Conservation (phyloP, 192 early-diverging fungal species). For the Coemansia brasiliensis region DNA sequence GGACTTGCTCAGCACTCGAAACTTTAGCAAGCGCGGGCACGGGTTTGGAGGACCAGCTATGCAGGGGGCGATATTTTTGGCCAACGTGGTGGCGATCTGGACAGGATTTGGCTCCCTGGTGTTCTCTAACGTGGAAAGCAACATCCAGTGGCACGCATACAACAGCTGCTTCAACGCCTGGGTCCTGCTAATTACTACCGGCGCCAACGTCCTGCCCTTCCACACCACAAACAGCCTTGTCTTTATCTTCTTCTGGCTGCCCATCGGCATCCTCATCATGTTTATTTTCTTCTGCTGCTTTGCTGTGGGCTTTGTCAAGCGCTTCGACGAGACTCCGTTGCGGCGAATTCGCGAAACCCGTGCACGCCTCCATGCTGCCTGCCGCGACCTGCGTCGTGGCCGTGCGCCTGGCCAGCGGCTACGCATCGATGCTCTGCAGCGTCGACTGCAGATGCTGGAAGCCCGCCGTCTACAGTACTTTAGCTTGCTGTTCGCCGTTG, state of each 20-base stretch:
- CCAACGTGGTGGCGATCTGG: slow-evolving; percentile 54
- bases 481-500: slow-evolving; percentile 25
- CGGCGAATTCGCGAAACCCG: slow-evolving; percentile 42
- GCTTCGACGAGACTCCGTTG: slow-evolving; percentile 50
- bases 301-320: slow-evolving; percentile 39
- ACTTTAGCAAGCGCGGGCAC: slow-evolving; percentile 47
- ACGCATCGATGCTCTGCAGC: slow-evolving; percentile 27
- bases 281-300: slow-evolving; percentile 51
- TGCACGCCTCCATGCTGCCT: slow-evolving; percentile 24
- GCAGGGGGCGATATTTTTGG: slow-evolving; percentile 44
- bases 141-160: slow-evolving; percentile 42
- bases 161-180: slow-evolving; percentile 54
- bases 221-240: slow-evolving; percentile 44
- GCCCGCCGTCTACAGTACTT: slow-evolving; percentile 39
- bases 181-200: slow-evolving; percentile 45
- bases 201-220: slow-evolving; percentile 29
- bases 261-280: slow-evolving; percentile 52
- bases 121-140: slow-evolving; percentile 40
- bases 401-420: not conserved
- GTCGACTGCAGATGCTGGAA: slow-evolving; percentile 16
- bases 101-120: slow-evolving; percentile 51
- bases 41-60: slow-evolving; percentile 38
- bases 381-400: slow-evolving; percentile 33
- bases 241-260: slow-evolving; percentile 56
- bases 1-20: slow-evolving; percentile 40